Percentiles rank a stretch among this genome's conserved stretches.
Conservation (phyloP, 768 basidiomycete species). For the Trametes cingulata region DNA sequence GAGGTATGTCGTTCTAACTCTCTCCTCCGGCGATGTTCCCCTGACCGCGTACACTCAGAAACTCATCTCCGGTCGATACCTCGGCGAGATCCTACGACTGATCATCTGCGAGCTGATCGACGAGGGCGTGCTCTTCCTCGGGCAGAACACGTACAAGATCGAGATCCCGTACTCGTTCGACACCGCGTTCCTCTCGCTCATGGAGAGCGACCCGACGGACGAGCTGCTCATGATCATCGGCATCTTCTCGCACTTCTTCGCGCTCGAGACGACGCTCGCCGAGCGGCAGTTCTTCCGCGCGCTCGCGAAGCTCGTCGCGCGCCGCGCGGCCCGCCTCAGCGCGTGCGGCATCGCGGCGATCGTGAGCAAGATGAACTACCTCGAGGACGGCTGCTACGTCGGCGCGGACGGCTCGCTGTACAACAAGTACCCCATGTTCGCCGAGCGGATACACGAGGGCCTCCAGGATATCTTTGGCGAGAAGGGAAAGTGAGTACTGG, state of each 20-base stretch:
- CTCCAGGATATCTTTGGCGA: slow-evolving; percentile 95
- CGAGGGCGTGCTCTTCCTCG: slow-evolving; percentile 94
- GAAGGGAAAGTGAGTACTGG: slow-evolving; percentile 73
- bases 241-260: slow-evolving; percentile 97
- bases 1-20: slow-evolving; percentile 50
- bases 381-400: slow-evolving; percentile 87
- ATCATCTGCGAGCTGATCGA: slow-evolving; percentile 95
- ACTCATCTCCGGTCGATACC: slow-evolving; percentile 93
- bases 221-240: slow-evolving; percentile 96
- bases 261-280: slow-evolving; percentile 91
- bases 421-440: slow-evolving; percentile 97
- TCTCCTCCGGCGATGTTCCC: no score
- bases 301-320: slow-evolving; percentile 85
- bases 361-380: slow-evolving; percentile 90
- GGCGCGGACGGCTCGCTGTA: slow-evolving; percentile 96
- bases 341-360: slow-evolving; percentile 97
- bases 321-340: slow-evolving; percentile 86
- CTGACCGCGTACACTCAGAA: slow-evolving; percentile 49
- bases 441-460: slow-evolving; percentile 91
- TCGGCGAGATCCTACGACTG: slow-evolving; percentile 95
- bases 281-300: slow-evolving; percentile 98
- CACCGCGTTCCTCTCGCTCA: slow-evolving; percentile 94
- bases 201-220: slow-evolving; percentile 97
- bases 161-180: slow-evolving; percentile 92
- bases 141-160: slow-evolving; percentile 98